Conservation (phyloP, 495 filamentous ascomycete species). For the Zalerion maritima region DNA sequence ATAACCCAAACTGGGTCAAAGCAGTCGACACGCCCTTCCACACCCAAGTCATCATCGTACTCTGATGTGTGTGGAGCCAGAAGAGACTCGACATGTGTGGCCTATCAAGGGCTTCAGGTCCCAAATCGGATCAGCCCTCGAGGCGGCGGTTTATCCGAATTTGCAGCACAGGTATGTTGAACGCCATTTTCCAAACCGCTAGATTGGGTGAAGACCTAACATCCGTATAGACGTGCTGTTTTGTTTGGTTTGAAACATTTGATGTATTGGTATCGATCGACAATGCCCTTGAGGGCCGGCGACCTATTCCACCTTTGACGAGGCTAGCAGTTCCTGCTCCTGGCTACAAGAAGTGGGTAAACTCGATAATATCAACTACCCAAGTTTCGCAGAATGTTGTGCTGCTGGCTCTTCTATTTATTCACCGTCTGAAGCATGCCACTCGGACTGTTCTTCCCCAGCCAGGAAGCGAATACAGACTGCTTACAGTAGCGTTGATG, state of each 20-base stretch:
- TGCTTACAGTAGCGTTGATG: constrained; percentile 95
- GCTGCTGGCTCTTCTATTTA: constrained; percentile 76
- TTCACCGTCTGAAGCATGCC: constrained; percentile 80
- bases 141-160: constrained; percentile 62
- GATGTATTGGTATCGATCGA: constrained; percentile 60
- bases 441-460: constrained; percentile 81
- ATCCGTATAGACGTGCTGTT: constrained; percentile 60
- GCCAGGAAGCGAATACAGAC: constrained; percentile 84
- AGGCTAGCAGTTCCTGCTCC: constrained; percentile 59
- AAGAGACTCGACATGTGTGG: constrained; percentile 30
- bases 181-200: background rate
- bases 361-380: constrained; percentile 78
- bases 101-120: constrained; percentile 50
- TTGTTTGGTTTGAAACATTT: constrained; percentile 97
- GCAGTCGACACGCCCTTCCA: constrained; percentile 18
- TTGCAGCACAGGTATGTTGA: constrained; percentile 66
- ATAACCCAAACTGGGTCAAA: constrained; percentile 10
- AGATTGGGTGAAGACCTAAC: background rate
- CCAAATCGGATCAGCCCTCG: constrained; percentile 58
- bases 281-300: constrained; percentile 35
- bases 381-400: constrained; percentile 97
- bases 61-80: constrained; percentile 13
- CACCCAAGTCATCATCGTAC: constrained; percentile 15
- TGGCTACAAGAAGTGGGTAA: constrained; percentile 88
- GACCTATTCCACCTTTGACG: constrained; percentile 40